Evolutionary conservation across 495 filamentous ascomycete genomes (phyloP).

Genomic region (Lophiotrema nucula): DNA sequence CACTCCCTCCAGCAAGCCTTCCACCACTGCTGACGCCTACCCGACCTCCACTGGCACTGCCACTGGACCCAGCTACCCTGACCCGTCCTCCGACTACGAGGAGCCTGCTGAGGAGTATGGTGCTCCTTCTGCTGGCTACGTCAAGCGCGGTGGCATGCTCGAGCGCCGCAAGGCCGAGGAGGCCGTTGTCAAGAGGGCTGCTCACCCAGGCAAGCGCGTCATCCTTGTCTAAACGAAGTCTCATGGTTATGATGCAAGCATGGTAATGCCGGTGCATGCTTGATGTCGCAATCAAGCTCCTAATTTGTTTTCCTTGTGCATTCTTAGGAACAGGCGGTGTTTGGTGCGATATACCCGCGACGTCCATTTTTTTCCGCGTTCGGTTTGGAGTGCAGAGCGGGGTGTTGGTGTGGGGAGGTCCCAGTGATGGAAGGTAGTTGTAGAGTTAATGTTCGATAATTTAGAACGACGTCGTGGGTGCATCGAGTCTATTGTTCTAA

Average conservation of each 20-base stretch:
- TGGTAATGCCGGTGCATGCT: not conserved
- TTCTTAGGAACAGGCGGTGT: not conserved
- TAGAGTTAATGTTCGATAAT: too few relatives aligned
- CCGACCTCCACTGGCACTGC: not conserved
- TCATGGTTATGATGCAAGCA: not conserved
- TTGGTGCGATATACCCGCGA: not conserved
- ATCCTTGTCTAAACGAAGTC: conserved; percentile 25
- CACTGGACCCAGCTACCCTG: not conserved
- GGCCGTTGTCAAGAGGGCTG: not conserved
- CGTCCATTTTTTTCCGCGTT: too few relatives aligned
- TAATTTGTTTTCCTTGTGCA: not conserved
- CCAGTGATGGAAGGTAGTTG: too few relatives aligned
- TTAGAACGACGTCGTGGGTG: too few relatives aligned
- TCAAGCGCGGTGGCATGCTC: conserved; percentile 26
- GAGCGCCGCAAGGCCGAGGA: conserved; percentile 9
- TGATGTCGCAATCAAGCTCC: not conserved
- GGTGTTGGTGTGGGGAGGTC: too few relatives aligned
- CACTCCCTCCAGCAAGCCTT: not conserved
- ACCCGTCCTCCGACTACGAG: conserved; percentile 21
- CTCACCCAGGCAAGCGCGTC: conserved; percentile 12
- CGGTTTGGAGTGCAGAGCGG: too few relatives aligned
- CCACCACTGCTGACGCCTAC: not conserved
- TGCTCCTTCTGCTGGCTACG: conserved; percentile 4
- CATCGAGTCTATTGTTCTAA: too few relatives aligned
- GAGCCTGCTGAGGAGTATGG: conserved; percentile 22